phyloP scores from a whole-genome alignment of 305 asterid species.

The Fraxinus angustifolia region DNA sequence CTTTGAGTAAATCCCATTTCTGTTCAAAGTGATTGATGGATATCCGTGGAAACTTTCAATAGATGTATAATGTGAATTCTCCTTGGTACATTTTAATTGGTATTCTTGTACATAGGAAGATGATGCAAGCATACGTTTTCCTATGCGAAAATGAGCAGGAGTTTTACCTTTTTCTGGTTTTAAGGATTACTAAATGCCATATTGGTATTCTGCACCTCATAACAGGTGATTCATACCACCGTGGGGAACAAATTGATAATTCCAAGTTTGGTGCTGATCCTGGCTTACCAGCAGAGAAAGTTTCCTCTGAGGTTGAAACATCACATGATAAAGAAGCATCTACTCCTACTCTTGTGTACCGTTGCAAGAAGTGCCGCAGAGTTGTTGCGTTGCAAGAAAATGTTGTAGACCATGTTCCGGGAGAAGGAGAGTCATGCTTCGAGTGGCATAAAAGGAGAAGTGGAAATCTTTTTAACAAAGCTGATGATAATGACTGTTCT shows the following conservation, averaged over 20 bases:
- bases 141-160: neutral
- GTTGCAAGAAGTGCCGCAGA: slow-evolving; percentile 95
- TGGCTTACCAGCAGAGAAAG: slow-evolving; percentile 45
- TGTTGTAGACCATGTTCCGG: slow-evolving; percentile 83
- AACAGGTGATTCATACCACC: slow-evolving; percentile 83
- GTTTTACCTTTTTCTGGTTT: neutral
- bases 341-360: slow-evolving; percentile 47
- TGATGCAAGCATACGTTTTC: neutral
- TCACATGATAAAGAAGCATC: slow-evolving; percentile 29
- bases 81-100: neutral
- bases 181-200: slow-evolving; percentile 8
- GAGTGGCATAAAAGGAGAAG: slow-evolving; percentile 89
- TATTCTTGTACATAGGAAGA: neutral
- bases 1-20: neutral
- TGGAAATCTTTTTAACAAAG: slow-evolving; percentile 55
- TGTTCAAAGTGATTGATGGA: neutral
- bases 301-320: slow-evolving; percentile 41
- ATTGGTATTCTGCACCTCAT: neutral
- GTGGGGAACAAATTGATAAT: slow-evolving; percentile 78
- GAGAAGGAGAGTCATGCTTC: slow-evolving; percentile 86
- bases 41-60: neutral
- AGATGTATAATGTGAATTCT: neutral
- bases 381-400: slow-evolving; percentile 74
- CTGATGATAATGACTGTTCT: slow-evolving; percentile 75
- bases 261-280: slow-evolving; percentile 84